Evolutionary conservation across 1,284 basidiomycete species (phyloP).

Genomic region (Microbotryum lychnidis-dioicae): DNA sequence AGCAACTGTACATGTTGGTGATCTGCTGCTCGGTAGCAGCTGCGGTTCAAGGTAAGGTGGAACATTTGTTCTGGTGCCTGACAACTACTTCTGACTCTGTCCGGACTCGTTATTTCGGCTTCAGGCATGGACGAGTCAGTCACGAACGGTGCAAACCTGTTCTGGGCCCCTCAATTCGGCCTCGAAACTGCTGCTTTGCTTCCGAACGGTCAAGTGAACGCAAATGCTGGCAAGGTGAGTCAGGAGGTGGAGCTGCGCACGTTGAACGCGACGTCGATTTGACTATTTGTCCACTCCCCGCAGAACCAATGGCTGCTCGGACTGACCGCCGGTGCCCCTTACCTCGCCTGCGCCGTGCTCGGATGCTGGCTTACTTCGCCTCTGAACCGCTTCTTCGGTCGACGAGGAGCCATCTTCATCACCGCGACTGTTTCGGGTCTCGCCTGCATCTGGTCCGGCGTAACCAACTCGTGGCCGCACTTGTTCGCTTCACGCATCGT

Average conservation of each 20-base stretch:
- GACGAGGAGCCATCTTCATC: conserved; percentile 62
- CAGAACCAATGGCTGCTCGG: conserved; percentile 21
- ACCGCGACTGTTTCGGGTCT: conserved; percentile 50
- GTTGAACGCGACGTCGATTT: too few relatives aligned
- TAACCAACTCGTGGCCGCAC: conserved; percentile 52
- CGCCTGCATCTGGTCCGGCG: conserved; percentile 54
- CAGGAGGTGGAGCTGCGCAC: too few relatives aligned
- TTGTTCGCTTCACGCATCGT: conserved; percentile 42
- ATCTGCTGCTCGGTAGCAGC: conserved; percentile 38
- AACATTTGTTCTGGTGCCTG: background rate
- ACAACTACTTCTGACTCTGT: conserved; percentile 27
- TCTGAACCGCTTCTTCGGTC: conserved; percentile 45
- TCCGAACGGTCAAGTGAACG: background rate
- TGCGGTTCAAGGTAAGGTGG: conserved; percentile 34
- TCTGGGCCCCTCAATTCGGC: conserved; percentile 22
- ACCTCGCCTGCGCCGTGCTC: conserved; percentile 38
- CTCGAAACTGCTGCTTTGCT: conserved; percentile 3
- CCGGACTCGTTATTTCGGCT: background rate
- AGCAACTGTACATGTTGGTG: conserved; percentile 38
- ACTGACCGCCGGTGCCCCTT: conserved; percentile 17
- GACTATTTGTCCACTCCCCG: background rate
- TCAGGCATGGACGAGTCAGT: conserved; percentile 37
- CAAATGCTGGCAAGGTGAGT: too few relatives aligned
- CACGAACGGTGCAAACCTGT: conserved; percentile 38
- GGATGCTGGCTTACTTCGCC: conserved; percentile 41